Conservation (phyloP, 768 basidiomycete species). For the Brasilioporus rufonigricans region DNA sequence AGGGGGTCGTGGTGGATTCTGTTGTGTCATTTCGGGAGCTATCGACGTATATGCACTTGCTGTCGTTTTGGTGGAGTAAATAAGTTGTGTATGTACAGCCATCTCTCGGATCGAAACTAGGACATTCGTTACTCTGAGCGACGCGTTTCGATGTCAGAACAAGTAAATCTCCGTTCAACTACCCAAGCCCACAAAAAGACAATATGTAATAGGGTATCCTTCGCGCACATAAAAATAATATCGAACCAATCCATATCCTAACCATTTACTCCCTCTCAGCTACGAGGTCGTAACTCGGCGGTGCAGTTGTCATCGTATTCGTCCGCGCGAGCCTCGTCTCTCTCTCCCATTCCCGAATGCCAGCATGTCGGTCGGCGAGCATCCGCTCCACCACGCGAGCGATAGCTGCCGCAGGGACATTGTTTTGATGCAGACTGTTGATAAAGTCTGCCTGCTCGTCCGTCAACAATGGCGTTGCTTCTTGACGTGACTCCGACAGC, state of each 20-base stretch:
- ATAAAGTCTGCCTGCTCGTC: slow-evolving; percentile 28
- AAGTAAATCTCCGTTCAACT: too few relatives aligned
- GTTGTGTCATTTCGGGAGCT: neutral
- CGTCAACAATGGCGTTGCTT: slow-evolving; percentile 13
- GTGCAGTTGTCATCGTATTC: slow-evolving; percentile 14
- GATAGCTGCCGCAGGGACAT: slow-evolving; percentile 22
- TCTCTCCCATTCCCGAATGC: slow-evolving; percentile 20
- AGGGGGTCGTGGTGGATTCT: too few relatives aligned
- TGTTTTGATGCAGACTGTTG: slow-evolving; percentile 20
- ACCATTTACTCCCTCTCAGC: neutral
- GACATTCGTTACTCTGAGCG: neutral
- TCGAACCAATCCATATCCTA: neutral
- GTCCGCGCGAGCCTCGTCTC: slow-evolving; percentile 18
- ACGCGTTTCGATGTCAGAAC: too few relatives aligned
- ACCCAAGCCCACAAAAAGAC: too few relatives aligned
- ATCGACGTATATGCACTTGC: neutral
- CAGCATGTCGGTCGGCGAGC: slow-evolving; percentile 21
- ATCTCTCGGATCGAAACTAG: neutral
- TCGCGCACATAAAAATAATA: neutral
- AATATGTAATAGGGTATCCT: too few relatives aligned
- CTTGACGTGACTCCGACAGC: neutral
- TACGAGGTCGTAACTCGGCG: slow-evolving; percentile 12
- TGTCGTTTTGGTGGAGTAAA: neutral
- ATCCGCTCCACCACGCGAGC: slow-evolving; percentile 25
- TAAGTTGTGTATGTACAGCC: neutral